These are phyloP conservation scores for Thinopyrum elongatum DNA, from an alignment of 176 grass and related monocot species.

Conservation along the genomic window DNA sequence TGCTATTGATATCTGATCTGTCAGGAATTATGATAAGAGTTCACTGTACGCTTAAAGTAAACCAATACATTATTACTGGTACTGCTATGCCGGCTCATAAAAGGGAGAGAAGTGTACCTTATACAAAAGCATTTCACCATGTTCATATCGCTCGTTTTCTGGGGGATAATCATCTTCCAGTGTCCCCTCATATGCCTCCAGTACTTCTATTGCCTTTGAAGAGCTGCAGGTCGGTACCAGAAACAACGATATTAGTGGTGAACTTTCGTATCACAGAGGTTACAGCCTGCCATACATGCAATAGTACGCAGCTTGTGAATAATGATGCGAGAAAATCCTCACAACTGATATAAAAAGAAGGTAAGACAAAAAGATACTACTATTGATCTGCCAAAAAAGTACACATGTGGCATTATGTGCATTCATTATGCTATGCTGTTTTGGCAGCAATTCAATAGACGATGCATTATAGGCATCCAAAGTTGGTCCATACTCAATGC, in stretches of 20 bases:
- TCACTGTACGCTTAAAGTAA: neutral
- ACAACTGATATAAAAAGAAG: neutral
- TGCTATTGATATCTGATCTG: slow-evolving; percentile 1
- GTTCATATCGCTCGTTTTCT: slow-evolving; percentile 93
- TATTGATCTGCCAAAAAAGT: neutral
- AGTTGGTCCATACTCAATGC: neutral
- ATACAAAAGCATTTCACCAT: slow-evolving; percentile 97
- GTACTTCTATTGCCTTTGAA: slow-evolving; percentile 90
- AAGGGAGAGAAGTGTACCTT: slow-evolving; percentile 59
- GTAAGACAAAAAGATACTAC: slow-evolving; percentile 6
- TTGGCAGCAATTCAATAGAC: neutral
- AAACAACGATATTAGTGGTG: neutral
- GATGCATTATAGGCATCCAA: slow-evolving; percentile 5
- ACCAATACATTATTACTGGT: neutral
- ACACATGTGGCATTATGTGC: neutral
- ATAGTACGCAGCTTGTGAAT: slow-evolving; percentile 3
- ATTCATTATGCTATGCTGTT: slow-evolving; percentile 18
- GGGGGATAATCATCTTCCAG: slow-evolving; percentile 99
- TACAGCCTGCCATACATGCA: neutral
- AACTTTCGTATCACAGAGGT: neutral
- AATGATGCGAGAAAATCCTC: neutral
- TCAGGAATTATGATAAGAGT: neutral
- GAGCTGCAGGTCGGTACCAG: slow-evolving; percentile 43
- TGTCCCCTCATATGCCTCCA: slow-evolving; percentile 97
- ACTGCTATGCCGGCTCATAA: slow-evolving; percentile 1